Evolutionary conservation across 371 early-diverging fungal genomes (phyloP).

Genomic region (Phascolomyces articulosus): DNA sequence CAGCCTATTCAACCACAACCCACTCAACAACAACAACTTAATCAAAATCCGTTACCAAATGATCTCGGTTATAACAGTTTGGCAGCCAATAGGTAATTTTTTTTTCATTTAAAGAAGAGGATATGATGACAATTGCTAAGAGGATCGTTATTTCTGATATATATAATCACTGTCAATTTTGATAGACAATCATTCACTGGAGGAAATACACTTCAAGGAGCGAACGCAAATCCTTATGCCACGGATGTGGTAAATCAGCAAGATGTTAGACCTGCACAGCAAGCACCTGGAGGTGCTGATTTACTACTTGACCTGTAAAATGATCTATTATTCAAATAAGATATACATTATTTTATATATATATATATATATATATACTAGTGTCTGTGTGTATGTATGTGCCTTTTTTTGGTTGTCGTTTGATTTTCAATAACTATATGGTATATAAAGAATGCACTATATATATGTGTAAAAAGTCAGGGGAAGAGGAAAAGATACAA

Average conservation of each 20-base stretch:
- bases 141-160: not conserved
- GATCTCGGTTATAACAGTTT: constrained; percentile 24
- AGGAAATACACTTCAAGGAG: constrained; percentile 25
- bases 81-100: constrained; percentile 29
- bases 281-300: constrained; percentile 32
- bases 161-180: not conserved
- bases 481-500: too few species aligned
- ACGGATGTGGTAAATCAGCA: constrained; percentile 42
- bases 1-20: not conserved
- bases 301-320: constrained; percentile 34
- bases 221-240: constrained; percentile 49
- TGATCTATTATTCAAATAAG: constrained; percentile 1
- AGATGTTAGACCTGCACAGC: constrained; percentile 29
- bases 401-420: not conserved
- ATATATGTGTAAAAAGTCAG: too few species aligned
- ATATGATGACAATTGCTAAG: too few species aligned
- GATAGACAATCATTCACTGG: constrained; percentile 28
- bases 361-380: too few species aligned
- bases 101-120: not conserved
- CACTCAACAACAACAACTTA: constrained; percentile 12
- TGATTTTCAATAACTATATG: not conserved
- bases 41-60: constrained; percentile 14
- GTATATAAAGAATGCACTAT: not conserved
- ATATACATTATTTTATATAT: not conserved
- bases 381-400: too few species aligned